phyloP scores from a whole-genome alignment of 805 yeast genomes.

The Yamadazyma akitaensis region DNA sequence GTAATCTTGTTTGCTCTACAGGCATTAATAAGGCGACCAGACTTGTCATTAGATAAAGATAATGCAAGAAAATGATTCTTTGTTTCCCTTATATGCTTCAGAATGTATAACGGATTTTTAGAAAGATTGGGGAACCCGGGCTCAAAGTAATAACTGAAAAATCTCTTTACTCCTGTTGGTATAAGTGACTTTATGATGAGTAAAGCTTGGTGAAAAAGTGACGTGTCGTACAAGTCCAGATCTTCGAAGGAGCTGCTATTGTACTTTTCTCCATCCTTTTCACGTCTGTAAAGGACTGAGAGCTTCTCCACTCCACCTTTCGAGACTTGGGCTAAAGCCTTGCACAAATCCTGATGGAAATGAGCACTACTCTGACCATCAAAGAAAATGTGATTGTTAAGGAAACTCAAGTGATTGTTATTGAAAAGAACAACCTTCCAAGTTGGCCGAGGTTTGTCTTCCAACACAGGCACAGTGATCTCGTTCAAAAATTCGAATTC shows the following conservation, averaged over 20 bases:
- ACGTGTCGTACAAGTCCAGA: no score
- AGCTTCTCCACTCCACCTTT: neutral
- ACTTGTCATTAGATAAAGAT: neutral
- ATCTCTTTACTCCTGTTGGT: neutral
- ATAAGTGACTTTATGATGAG: neutral
- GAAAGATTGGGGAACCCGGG: conserved; percentile 6
- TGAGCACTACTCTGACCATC: conserved; percentile 32
- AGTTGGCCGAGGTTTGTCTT: conserved; percentile 13
- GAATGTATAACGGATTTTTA: conserved; percentile 3
- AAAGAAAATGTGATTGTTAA: conserved; percentile 26
- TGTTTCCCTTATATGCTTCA: no score
- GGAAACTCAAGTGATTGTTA: conserved; percentile 19
- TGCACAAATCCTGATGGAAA: conserved; percentile 24
- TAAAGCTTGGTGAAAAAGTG: no score
- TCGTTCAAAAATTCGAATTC: conserved; percentile 14
- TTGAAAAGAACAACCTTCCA: conserved; percentile 21
- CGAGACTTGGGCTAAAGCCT: neutral
- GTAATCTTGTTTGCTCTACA: conserved; percentile 6
- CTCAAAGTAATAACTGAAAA: conserved; percentile 1
- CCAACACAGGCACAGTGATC: conserved; percentile 6
- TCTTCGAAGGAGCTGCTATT: no score
- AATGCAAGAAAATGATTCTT: no score
- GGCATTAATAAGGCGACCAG: neutral
- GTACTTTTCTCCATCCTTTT: no score
- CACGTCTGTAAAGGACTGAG: neutral